Conservation (phyloP, 768 basidiomycete genomes). For the Thelephora aurantiotincta region DNA sequence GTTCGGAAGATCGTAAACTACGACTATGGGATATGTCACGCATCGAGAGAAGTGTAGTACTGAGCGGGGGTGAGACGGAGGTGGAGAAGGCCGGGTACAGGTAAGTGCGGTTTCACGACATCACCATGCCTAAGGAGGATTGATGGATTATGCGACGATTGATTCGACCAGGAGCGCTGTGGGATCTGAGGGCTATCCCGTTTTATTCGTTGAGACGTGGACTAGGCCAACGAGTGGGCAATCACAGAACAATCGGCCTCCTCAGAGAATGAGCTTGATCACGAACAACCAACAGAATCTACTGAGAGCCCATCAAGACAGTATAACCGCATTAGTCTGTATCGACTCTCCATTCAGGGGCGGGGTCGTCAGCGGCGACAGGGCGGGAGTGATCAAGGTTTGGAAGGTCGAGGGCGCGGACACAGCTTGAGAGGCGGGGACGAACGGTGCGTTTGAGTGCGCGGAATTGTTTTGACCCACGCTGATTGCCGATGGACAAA, state of each 20-base stretch:
- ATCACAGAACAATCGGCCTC: constrained; percentile 48
- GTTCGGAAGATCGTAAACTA: constrained; percentile 81
- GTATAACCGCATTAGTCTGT: constrained; percentile 72
- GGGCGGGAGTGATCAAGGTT: constrained; percentile 81
- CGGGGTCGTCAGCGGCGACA: constrained; percentile 84
- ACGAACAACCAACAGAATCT: constrained; percentile 75
- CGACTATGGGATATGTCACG: constrained; percentile 78
- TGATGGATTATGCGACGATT: constrained; percentile 2
- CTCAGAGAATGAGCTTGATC: constrained; percentile 65
- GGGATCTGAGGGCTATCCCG: constrained; percentile 21
- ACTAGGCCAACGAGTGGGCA: constrained; percentile 24
- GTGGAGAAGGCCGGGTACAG: constrained; percentile 66
- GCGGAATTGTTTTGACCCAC: no score
- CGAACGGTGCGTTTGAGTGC: no score
- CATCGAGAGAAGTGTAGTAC: constrained; percentile 56
- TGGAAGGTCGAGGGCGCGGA: constrained; percentile 55
- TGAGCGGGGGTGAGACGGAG: constrained; percentile 71
- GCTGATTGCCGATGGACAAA: no score
- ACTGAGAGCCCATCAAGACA: constrained; percentile 80
- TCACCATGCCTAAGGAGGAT: neutral
- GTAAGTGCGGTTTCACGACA: constrained; percentile 22
- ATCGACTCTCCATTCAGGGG: constrained; percentile 91
- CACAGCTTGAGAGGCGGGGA: constrained; percentile 3
- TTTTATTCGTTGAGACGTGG: constrained; percentile 55
- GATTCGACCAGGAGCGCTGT: constrained; percentile 20